These are phyloP conservation scores for Lyophyllum atratum DNA, from an alignment of 768 basidiomycete species.

Conservation along the genomic window DNA sequence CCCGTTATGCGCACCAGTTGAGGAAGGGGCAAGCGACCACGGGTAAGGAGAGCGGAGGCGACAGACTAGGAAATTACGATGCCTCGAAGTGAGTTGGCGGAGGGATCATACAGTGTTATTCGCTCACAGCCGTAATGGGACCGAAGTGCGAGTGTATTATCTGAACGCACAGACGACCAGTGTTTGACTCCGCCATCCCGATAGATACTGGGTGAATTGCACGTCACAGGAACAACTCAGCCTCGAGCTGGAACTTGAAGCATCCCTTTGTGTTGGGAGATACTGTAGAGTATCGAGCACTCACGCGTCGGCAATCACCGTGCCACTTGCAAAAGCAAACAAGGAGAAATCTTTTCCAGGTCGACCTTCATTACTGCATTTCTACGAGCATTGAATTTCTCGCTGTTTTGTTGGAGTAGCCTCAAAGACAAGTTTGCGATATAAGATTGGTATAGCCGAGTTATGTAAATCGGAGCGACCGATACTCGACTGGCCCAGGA, in stretches of 20 bases:
- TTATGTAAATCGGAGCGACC: no score
- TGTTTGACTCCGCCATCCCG: slow-evolving; percentile 59
- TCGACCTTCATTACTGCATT: no score
- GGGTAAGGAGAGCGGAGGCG: slow-evolving; percentile 69
- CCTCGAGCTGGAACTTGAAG: no score
- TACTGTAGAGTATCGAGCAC: no score
- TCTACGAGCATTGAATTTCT: no score
- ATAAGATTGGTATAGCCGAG: no score
- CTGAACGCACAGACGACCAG: slow-evolving; percentile 54
- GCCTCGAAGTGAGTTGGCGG: not conserved
- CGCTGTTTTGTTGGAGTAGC: no score
- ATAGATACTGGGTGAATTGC: not conserved
- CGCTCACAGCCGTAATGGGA: slow-evolving; percentile 58
- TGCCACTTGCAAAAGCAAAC: not conserved
- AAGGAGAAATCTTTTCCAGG: not conserved
- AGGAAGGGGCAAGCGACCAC: slow-evolving; percentile 76
- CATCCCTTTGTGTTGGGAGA: no score
- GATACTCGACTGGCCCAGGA: no score
- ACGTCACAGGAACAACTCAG: no score
- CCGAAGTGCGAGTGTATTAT: slow-evolving; percentile 64
- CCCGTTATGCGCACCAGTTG: slow-evolving; percentile 71
- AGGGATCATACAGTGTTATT: not conserved
- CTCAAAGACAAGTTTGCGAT: no score
- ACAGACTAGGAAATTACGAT: slow-evolving; percentile 56
- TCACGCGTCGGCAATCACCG: not conserved